phyloP scores from a whole-genome alignment of 768 basidiomycete species.

The Boletus barrowsii region DNA sequence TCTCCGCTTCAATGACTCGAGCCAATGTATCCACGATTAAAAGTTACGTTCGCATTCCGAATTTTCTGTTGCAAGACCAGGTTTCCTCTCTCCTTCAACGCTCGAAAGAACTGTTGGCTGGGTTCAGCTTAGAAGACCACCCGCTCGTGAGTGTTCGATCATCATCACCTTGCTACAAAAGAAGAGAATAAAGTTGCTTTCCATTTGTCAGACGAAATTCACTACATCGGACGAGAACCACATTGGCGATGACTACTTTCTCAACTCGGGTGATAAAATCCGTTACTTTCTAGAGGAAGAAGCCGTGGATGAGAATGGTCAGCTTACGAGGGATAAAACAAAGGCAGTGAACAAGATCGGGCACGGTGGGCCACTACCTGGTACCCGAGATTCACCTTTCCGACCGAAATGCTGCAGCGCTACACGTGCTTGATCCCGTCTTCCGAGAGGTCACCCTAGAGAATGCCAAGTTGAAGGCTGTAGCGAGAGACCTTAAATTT shows the following conservation, averaged over 20 bases:
- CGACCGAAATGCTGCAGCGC: slow-evolving; percentile 41
- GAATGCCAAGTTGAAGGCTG: slow-evolving; percentile 62
- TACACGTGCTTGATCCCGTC: slow-evolving; percentile 81
- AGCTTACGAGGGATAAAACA: slow-evolving; percentile 66
- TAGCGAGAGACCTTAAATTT: slow-evolving; percentile 78
- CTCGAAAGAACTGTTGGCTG: slow-evolving; percentile 73
- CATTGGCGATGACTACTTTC: slow-evolving; percentile 91
- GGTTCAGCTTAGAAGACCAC: slow-evolving; percentile 75
- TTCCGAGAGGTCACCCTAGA: slow-evolving; percentile 80
- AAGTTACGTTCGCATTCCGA: slow-evolving; percentile 78
- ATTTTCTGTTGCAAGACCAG: slow-evolving; percentile 63
- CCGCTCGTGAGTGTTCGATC: slow-evolving; percentile 58
- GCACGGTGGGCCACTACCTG: slow-evolving; percentile 51
- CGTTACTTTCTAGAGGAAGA: slow-evolving; percentile 93
- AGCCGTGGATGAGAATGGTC: slow-evolving; percentile 67
- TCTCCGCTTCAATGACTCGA: background rate
- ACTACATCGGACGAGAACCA: slow-evolving; percentile 73
- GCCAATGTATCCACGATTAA: background rate
- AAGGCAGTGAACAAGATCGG: slow-evolving; percentile 94
- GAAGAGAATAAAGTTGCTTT: background rate
- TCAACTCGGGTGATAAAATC: slow-evolving; percentile 91
- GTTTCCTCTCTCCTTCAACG: slow-evolving; percentile 60
- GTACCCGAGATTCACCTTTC: background rate
- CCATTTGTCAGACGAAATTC: slow-evolving; percentile 71
- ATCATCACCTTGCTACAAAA: background rate